Base-by-base conservation (phyloP, 2,329 filamentous ascomycete species). In the Triangularia setosa region DNA sequence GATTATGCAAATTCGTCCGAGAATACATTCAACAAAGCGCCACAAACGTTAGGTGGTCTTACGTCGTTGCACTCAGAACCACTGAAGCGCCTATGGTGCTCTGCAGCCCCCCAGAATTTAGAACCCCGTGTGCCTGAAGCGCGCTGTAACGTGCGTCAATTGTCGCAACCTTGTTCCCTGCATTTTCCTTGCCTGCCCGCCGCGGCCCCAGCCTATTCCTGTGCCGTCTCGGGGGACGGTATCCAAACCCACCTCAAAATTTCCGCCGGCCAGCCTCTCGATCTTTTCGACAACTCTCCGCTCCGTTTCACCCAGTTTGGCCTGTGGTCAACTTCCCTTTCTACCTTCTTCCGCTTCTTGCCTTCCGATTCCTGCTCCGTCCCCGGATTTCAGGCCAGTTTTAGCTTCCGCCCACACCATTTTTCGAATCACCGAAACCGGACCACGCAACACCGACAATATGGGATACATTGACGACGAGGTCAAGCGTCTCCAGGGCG, bases 381-480 rank as follows among this genome's bases (percentile, higher is more conserved):
- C 25, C 11, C 24, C 25, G 23, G 25, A 55, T 55, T 55, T 55
- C 12, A 55, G 53, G 64, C 60, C 63, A 40, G 66, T 59, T 63
- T 5, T 53, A 30, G 18, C 18, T 60, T 53, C 35, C 35, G 35
- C 27, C 48, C 27, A 30, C 28, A 14, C 53, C 40, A 33, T 28
- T 44, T 60, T 53, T 52, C 14, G 3, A 30, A 9, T n/a, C 67
- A 61, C 68, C 69, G 66, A 70, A 68, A 66, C 67, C 61, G 65
- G 64, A 52, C 40, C 58, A 60, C 58, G 16, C 58, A 60, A 25
- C 35, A 53, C 58, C 23, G 35, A 72, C 79, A 84, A 79, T 84
- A 97, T 97, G 93, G 91, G 92, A 79, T 90, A 91, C 76, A 88
- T 94, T 79, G 89, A 91, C 77, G 91, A 95, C 76, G 87, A 93